Conservation (phyloP, 768 basidiomycete genomes). For the Suillus clintonianus region DNA sequence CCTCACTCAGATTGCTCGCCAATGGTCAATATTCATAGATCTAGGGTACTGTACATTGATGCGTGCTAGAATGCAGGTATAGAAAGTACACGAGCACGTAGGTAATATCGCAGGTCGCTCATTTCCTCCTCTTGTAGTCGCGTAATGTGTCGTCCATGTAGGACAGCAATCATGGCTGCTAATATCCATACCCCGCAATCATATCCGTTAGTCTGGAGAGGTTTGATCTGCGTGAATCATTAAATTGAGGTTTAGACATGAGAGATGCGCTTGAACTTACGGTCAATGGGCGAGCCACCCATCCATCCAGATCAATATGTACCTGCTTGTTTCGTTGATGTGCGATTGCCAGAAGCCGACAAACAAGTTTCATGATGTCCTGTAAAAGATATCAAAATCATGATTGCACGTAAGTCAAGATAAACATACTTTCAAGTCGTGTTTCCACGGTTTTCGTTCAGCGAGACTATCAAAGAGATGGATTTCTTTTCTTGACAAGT, state of each 20-base stretch:
- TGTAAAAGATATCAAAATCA: not conserved
- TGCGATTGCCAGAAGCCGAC: not conserved
- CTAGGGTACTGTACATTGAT: too few species aligned
- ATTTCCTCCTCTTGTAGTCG: too few species aligned
- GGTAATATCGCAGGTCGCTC: too few species aligned
- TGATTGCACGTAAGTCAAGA: not conserved
- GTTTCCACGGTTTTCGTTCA: too few species aligned
- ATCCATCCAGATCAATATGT: not conserved
- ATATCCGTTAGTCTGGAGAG: not conserved
- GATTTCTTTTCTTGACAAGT: too few species aligned
- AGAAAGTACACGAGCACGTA: too few species aligned
- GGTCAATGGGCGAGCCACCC: not conserved
- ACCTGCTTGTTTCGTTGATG: not conserved
- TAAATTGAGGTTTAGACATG: not conserved
- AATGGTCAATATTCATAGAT: too few species aligned
- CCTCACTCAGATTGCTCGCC: too few species aligned
- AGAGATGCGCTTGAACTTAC: not conserved
- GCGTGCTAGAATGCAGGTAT: too few species aligned
- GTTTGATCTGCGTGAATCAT: not conserved
- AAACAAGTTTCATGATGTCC: not conserved
- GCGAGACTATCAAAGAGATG: too few species aligned
- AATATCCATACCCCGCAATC: not conserved
- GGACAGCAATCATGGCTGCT: not conserved
- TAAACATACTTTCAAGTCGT: too few species aligned
- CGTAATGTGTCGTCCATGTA: too few species aligned